These are phyloP conservation scores for Paramecium octaurelia DNA, from an alignment of 73 alveolate species.

Conservation along the genomic window DNA sequence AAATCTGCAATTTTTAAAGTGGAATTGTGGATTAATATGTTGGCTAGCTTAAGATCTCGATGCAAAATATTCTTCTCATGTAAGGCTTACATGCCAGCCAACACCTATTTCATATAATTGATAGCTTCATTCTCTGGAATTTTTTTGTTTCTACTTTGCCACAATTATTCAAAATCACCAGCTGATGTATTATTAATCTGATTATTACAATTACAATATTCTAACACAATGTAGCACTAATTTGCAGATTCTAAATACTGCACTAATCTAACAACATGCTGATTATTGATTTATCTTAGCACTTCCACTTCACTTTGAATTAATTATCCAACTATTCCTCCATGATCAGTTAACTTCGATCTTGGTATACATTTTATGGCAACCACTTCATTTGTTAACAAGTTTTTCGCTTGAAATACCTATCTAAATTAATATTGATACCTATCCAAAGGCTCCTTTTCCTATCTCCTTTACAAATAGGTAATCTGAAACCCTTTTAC, in stretches of 20 bases:
- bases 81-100: slow-evolving; percentile 78
- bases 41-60: slow-evolving; percentile 86
- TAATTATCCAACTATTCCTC: background rate
- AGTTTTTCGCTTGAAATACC: slow-evolving; percentile 15
- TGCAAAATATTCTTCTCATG: slow-evolving; percentile 87
- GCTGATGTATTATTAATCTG: background rate
- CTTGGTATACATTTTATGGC: slow-evolving; percentile 38
- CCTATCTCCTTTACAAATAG: slow-evolving; percentile 3
- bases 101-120: slow-evolving; percentile 73
- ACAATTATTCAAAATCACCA: slow-evolving; percentile 2
- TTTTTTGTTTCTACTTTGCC: background rate
- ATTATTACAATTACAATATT: slow-evolving; percentile 33
- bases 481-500: slow-evolving; percentile 8
- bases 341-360: background rate
- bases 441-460: slow-evolving; percentile 38
- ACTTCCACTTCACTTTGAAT: background rate
- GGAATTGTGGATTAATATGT: slow-evolving; percentile 69
- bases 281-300: background rate
- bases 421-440: background rate
- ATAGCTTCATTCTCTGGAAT: slow-evolving; percentile 81
- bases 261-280: slow-evolving; percentile 22
- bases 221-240: slow-evolving; percentile 28
- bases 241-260: slow-evolving; percentile 5
- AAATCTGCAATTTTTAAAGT: slow-evolving; percentile 22
- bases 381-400: background rate